Evolutionary conservation across 2,329 filamentous ascomycete genomes (phyloP), one percentile per base, ranked within the genome.

Genomic region (Neurospora sp.): DNA sequence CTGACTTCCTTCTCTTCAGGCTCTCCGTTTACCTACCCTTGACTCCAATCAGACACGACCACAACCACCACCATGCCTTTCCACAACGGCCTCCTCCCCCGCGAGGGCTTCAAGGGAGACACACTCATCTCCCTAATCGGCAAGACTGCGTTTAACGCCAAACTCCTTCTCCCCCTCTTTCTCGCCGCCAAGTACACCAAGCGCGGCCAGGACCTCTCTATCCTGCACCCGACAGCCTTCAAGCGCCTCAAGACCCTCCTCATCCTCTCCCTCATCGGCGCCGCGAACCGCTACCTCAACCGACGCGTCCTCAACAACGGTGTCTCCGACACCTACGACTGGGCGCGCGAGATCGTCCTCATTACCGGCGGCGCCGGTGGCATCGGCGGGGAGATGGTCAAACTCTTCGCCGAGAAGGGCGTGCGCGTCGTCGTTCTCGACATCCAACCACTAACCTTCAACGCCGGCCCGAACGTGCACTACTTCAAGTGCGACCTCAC

Each of bases 341-440:
- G 91, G 90, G 80, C 83, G 28, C 85, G 84, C 68, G 91, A 93
- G 80, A 84, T 93, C 68, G 89, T 92, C 2, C 82, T 93, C 62
- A 84, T 94, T 23, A 94, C 92, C 0, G 91, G 92, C 8, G 92
- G 92, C 8, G 88, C 89, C 58, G 87, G 87, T 70, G 92, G 92
- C 0, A 93, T 95, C 75, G 92, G 92, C 15, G 87, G 85, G 23
- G 81, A 85, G 43, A 84, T 93, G 3, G 90, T 91, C 15, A 83
- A 84, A 73, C 78, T 90, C 68, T 82, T 96, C n/a, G 89, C 87
- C 0, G 86, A 89, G 77, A 82, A 81, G 71, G 87, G 86, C 1
- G 83, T 91, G 74, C 91, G 87, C 73, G 89, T 93, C 40, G 89
- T 89, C 0, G 89, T 93, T 2, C 78, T 94, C 42, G 92, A 95